Base-by-base conservation (phyloP, 2,329 filamentous ascomycete species). In the Xylaria digitata region DNA sequence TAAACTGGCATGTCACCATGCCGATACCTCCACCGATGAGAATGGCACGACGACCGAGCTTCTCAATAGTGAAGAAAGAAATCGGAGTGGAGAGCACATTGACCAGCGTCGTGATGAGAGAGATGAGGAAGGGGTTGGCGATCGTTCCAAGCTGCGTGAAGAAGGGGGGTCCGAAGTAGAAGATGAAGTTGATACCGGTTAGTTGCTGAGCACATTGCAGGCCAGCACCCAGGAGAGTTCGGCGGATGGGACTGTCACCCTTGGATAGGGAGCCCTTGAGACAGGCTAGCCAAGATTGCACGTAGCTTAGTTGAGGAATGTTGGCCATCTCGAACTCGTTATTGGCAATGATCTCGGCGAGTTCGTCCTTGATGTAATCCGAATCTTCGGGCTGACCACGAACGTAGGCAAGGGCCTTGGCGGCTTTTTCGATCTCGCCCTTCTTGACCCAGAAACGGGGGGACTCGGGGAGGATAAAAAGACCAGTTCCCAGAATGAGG, bases 291-390 rank as follows among this genome's bases (percentile, higher is more conserved):
- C 91, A 93, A 72, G 84, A 86, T 58, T 80, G 80, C 68, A 89
- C 75, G 78, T 87, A 90, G 71, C 82, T 82, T 40, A 81, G 81
- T 73, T 86, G 79, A 19, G 88, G 88, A 67, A 90, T 87, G 57
- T 87, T 77, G 45, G 83, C 76, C 75, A 87, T 80, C 79, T 93
- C 91, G 75, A 91, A 91, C 74, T 88, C 89, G 76, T 91, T 84
- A 80, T 92, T 93, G 78, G 90, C 90, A 26, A 92, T 83, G 67
- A 94, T 90, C 78, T 94, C 91, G 42, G 89, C 86, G 13, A 93
- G 83, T 78, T 94, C 91, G 62, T 87, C 82, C 78, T 87, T 85
- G 77, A 94, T 86, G 76, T 85, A 91, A 46, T 88, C 85, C 1
- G 89, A 92, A 59, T 90, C 86, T 19, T 79, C 72, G 17, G 89